phyloP scores from a whole-genome alignment of 2,329 filamentous ascomycete species.

The Colletotrichum lentis region DNA sequence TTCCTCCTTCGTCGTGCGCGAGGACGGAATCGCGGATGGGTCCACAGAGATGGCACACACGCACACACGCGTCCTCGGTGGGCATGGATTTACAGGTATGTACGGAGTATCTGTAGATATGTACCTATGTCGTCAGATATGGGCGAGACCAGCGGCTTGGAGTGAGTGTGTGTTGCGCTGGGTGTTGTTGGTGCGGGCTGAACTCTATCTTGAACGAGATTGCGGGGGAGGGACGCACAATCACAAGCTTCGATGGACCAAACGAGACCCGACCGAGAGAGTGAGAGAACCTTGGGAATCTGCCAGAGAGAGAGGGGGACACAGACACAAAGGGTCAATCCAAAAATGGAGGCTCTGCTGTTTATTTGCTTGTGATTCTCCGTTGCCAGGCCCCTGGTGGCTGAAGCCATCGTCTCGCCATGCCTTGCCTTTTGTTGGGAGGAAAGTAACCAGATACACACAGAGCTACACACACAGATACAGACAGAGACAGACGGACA shows the following conservation, averaged over 20 bases:
- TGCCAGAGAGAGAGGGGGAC: background rate
- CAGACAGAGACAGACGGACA: background rate
- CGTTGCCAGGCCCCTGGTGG: background rate
- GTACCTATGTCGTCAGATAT: constrained; percentile 16
- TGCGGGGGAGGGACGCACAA: constrained; percentile 21
- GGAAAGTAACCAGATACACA: background rate
- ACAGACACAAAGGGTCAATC: no score
- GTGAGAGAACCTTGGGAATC: constrained; percentile 16
- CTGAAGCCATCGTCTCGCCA: constrained; percentile 21
- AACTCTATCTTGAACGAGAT: constrained; percentile 35
- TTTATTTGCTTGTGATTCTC: constrained; percentile 31
- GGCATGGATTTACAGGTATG: constrained; percentile 6
- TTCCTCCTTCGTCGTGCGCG: background rate
- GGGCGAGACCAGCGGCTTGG: constrained; percentile 22
- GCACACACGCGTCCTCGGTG: background rate
- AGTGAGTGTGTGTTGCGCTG: background rate
- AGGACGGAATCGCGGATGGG: background rate
- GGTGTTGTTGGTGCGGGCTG: constrained; percentile 28
- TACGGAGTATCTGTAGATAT: background rate
- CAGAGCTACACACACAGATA: background rate
- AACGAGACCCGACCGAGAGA: background rate
- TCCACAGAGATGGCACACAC: background rate
- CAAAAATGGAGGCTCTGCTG: constrained; percentile 14
- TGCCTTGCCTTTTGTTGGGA: constrained; percentile 1
- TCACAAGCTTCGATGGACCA: constrained; percentile 26